Evolutionary conservation across 2,329 filamentous ascomycete species (phyloP), one percentile per base, ranked within the genome.

Genomic region (Aspergillus flavus): DNA sequence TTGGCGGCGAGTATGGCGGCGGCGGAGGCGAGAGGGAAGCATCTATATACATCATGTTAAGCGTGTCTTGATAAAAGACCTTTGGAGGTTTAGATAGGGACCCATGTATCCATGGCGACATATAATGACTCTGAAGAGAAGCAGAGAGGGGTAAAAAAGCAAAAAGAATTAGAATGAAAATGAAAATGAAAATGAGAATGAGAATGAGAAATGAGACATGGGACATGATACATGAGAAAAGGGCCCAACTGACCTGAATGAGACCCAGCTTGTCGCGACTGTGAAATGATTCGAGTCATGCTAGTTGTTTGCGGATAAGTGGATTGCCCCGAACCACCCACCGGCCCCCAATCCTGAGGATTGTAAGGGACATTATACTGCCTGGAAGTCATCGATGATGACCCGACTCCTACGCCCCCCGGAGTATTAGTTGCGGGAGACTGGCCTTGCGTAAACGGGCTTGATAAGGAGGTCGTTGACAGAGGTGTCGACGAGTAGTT

Each of bases 291-390:
- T 32, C 72, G 73, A 66, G 73, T 66, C 64, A 73, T 71, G 64
- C 66, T 72, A 55, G 68, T 73, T 41, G 68, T 60, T 56, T 73
- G 75, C 14, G 69, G 57, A 72, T 75, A 75, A 39, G 69, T 58
- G 48, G 71, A 61, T 57, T 75, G 71, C 36, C 70, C 70, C 46
- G 65, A 58, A 41, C 71, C 71, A 21, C 74, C 73, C 50, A 80
- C 75, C 23, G 78, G 77, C 1, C 77, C 80, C 82, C 82, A 84
- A 73, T 83, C 79, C 64, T 80, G 80, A 41, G 82, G 82, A 66
- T 84, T 82, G 65, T 84, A 84, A 10, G 79, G 76, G 28, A 78
- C 75, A 69, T 72, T 81, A 65, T 81, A 82, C 53, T 78, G 74
- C 65, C 81, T 78, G 53, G 76, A 74, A n/a, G 78, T 72, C 79